Evolutionary conservation across 371 early-diverging fungal genomes (phyloP), one percentile per base, ranked within the genome.

Genomic region (Umbelopsis sp.): DNA sequence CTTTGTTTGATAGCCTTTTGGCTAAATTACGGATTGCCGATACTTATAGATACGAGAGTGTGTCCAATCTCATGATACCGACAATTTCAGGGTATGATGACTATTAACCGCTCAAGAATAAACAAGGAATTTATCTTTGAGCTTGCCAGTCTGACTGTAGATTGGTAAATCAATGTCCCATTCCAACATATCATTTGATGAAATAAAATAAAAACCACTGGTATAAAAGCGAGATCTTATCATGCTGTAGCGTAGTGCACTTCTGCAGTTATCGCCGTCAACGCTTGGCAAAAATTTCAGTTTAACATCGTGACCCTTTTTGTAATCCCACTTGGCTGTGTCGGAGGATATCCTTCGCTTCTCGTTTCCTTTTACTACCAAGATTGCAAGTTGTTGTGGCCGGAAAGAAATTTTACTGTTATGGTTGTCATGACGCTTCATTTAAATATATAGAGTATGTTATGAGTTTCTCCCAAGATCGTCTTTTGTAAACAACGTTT

Each of bases 61-160:
- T 57, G 35, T 35, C 57, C 29, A 16, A 35, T 57, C 57, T 57
- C 57, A 57, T 57, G 35, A 57, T 57, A 57, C n/a, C 57, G 57
- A 35, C 57, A 18, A 5, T 18, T 3, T 35, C 18, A 57, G 35
- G 57, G 35, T 57, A 57, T 57, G 35, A 57, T 57, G 57, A 57
- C 57, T 57, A 57, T 35, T n/a, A 35, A 18, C 29, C 18, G n/a
- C 57, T 57, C 57, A 35, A 57, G 57, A 57, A 16, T 37, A 57
- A 57, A 57, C 1, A 35, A 10, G 57, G 32, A 57, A 57, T 57
- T 37, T 7, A 35, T 37, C 29, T 57, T 51, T 29, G 57, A 57
- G 29, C 18, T 35, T 18, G 57, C 35, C n/a, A 14, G 35, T 35
- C 35, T 57, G 35, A 57, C 4, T 35, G 29, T 29, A 57, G 35